Conservation (phyloP, 1,284 basidiomycete species). For the Pisolithus thermaeus region DNA sequence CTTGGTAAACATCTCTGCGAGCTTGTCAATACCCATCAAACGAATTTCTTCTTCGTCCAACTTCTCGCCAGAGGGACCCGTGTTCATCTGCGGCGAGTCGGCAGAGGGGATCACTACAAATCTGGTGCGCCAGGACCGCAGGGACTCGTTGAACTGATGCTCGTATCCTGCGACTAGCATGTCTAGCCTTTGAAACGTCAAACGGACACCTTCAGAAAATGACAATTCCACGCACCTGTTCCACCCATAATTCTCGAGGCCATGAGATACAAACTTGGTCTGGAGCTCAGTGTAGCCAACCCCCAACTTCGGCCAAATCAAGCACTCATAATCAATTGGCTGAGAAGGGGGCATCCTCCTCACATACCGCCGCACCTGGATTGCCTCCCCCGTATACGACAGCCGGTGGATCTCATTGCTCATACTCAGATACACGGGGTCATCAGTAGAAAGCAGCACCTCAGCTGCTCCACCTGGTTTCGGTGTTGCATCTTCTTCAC, state of each 20-base stretch:
- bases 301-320: constrained; percentile 91
- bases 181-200: constrained; percentile 44
- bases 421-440: constrained; percentile 89
- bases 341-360: constrained; percentile 62
- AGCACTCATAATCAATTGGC: constrained; percentile 76
- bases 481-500: constrained; percentile 49
- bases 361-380: constrained; percentile 86
- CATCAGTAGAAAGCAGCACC: constrained; percentile 57
- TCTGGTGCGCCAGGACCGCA: constrained; percentile 93
- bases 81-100: constrained; percentile 52
- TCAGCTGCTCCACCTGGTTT: constrained; percentile 68
- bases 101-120: constrained; percentile 91
- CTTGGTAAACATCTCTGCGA: constrained; percentile 83
- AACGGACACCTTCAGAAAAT: not conserved
- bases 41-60: constrained; percentile 85
- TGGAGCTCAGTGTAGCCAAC: constrained; percentile 79
- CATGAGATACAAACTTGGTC: constrained; percentile 75
- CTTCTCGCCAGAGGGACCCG: constrained; percentile 60
- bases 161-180: constrained; percentile 87
- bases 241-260: constrained; percentile 78
- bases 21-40: constrained; percentile 85
- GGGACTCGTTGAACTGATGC: constrained; percentile 71
- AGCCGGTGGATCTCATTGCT: constrained; percentile 94
- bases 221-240: constrained; percentile 49
- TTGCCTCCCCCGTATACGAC: constrained; percentile 80